Conservation (phyloP, 495 filamentous ascomycete genomes). For the Astrothelium macrocarpum region DNA sequence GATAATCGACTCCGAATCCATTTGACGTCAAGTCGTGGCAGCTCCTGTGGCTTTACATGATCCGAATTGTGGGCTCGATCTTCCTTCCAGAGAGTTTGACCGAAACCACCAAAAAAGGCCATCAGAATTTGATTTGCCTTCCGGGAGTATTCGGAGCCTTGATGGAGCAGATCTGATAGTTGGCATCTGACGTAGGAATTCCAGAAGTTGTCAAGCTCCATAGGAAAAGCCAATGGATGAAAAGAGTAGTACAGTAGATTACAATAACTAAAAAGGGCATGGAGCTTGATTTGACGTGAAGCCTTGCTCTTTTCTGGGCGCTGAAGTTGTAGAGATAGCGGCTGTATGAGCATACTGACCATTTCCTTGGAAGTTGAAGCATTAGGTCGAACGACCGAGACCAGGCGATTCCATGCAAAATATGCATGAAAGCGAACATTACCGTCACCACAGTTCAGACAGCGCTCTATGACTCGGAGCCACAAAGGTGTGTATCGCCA, state of each 20-base stretch:
- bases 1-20: constrained; percentile 71
- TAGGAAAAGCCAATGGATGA: constrained; percentile 50
- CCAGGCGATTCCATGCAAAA: constrained; percentile 71
- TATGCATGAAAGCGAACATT: constrained; percentile 67
- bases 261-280: constrained; percentile 59
- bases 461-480: constrained; percentile 66
- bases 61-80: constrained; percentile 52
- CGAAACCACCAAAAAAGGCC: constrained; percentile 57
- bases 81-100: constrained; percentile 61
- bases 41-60: constrained; percentile 53
- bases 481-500: constrained; percentile 67
- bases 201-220: constrained; percentile 69
- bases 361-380: constrained; percentile 49
- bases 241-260: constrained; percentile 82
- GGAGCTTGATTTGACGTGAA: constrained; percentile 45
- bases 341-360: constrained; percentile 57
- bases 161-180: constrained; percentile 37
- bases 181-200: constrained; percentile 56
- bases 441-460: constrained; percentile 71
- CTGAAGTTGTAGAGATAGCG: constrained; percentile 60
- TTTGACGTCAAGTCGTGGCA: constrained; percentile 69
- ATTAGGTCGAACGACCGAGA: constrained; percentile 57
- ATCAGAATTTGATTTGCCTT: constrained; percentile 53
- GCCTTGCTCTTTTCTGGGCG: constrained; percentile 50
- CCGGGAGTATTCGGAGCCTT: constrained; percentile 13